Evolutionary conservation across 2,329 filamentous ascomycete genomes (phyloP).

Genomic region (Neonectria faginata): DNA sequence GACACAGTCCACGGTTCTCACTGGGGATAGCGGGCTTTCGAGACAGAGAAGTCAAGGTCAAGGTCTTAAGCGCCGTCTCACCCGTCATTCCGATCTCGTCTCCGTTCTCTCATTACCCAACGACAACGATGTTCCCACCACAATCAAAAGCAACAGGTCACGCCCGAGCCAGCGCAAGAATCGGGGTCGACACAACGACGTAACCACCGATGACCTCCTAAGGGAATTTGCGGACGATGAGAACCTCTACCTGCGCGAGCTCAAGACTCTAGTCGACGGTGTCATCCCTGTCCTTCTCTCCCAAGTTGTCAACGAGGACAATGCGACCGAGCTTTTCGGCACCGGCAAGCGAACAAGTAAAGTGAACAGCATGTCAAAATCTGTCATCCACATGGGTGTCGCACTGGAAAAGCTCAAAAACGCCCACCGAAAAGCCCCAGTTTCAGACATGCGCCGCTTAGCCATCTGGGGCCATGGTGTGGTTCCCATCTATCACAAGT

Average conservation of each 20-base stretch:
- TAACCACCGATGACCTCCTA: slow-evolving; percentile 81
- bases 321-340: slow-evolving; percentile 76
- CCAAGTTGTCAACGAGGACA: slow-evolving; percentile 79
- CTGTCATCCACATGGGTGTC: slow-evolving; percentile 94
- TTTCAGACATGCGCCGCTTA: slow-evolving; percentile 77
- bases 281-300: slow-evolving; percentile 93
- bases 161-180: slow-evolving; percentile 82
- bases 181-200: slow-evolving; percentile 72
- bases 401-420: slow-evolving; percentile 85
- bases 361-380: slow-evolving; percentile 76
- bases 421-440: slow-evolving; percentile 83
- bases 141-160: slow-evolving; percentile 78
- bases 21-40: slow-evolving; percentile 59
- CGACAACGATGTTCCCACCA: slow-evolving; percentile 64
- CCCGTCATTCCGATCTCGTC: slow-evolving; percentile 92
- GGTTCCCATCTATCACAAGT: slow-evolving; percentile 83
- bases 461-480: slow-evolving; percentile 85
- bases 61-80: slow-evolving; percentile 79
- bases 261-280: slow-evolving; percentile 93
- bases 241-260: slow-evolving; percentile 86
- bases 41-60: slow-evolving; percentile 58
- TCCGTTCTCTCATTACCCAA: slow-evolving; percentile 86
- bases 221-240: slow-evolving; percentile 87
- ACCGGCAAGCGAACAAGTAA: slow-evolving; percentile 64
- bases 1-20: slow-evolving; percentile 64